Percentiles rank a stretch among this genome's conserved stretches.
These are phyloP conservation scores for Nicotiana obtusifolia DNA, from an alignment of 257 asterid genomes.

Conservation along the genomic window DNA sequence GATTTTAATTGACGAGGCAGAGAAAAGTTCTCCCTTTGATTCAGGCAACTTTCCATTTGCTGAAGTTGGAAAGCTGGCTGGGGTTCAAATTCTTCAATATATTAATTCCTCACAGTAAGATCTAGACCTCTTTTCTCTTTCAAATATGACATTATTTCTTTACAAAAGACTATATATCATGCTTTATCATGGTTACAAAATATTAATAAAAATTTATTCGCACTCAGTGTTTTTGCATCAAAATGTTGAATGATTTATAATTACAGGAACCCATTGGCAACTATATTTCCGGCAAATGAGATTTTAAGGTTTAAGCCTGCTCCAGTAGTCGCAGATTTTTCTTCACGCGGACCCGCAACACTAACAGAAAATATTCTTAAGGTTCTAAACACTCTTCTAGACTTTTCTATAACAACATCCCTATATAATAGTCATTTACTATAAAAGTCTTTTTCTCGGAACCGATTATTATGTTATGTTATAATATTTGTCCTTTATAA, in stretches of 20 bases:
- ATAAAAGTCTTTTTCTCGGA: no score
- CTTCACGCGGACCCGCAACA: conserved; percentile 67
- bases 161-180: not conserved
- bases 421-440: no score
- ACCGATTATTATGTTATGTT: no score
- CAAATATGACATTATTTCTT: not conserved
- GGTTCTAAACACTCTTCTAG: conserved; percentile 21
- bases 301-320: conserved; percentile 41
- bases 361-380: conserved; percentile 63
- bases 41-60: conserved; percentile 58
- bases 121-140: not conserved
- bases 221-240: not conserved
- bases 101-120: conserved; percentile 54
- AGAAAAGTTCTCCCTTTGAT: conserved; percentile 37
- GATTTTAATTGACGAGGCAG: conserved; percentile 41
- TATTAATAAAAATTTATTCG: not conserved
- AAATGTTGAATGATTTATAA: no score
- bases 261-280: conserved; percentile 53
- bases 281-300: conserved; percentile 44
- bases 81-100: conserved; percentile 47
- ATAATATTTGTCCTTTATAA: no score
- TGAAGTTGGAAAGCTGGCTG: conserved; percentile 35
- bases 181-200: not conserved
- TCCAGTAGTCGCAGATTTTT: conserved; percentile 61
- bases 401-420: no score